Evolutionary conservation across 352 stramenopile species (phyloP).

Genomic region (Phytophthora parvispora): DNA sequence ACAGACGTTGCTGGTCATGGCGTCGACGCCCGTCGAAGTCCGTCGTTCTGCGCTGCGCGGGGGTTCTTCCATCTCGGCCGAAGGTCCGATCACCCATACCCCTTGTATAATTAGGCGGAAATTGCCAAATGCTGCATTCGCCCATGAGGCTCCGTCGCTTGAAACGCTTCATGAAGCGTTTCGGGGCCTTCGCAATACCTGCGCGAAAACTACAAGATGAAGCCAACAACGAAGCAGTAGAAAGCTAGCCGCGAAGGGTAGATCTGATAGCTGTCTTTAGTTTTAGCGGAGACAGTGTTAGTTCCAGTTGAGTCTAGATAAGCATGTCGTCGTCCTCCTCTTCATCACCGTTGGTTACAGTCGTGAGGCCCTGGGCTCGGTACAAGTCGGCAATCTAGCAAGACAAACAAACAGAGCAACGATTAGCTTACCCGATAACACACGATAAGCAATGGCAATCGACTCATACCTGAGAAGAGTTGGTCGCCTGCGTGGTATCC

Average conservation of each 20-base stretch:
- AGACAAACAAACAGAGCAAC: not conserved
- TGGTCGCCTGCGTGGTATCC: conserved; percentile 96
- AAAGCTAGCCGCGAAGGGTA: not conserved
- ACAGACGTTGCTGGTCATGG: conserved; percentile 53
- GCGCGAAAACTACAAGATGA: conserved; percentile 15
- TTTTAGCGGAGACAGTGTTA: conserved; percentile 21
- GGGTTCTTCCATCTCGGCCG: conserved; percentile 7
- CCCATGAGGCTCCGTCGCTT: not conserved
- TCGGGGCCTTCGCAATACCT: conserved; percentile 13
- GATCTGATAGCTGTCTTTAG: conserved; percentile 15
- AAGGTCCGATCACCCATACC: conserved; percentile 26
- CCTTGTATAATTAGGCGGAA: conserved; percentile 30
- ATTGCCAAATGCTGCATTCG: conserved; percentile 17
- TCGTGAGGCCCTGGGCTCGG: conserved; percentile 78
- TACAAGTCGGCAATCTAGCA: conserved; percentile 86
- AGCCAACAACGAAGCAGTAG: conserved; percentile 4
- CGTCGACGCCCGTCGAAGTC: conserved; percentile 30
- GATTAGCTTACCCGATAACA: not conserved
- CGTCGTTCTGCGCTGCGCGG: conserved; percentile 4
- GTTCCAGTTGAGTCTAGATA: conserved; percentile 57
- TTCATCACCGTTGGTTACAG: conserved; percentile 64
- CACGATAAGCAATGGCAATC: not conserved
- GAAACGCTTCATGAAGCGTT: conserved; percentile 28
- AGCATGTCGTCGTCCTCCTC: conserved; percentile 86
- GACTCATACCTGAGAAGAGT: conserved; percentile 93